phyloP scores from a whole-genome alignment of 805 yeast species.

The Cyberlindnera saturnus region DNA sequence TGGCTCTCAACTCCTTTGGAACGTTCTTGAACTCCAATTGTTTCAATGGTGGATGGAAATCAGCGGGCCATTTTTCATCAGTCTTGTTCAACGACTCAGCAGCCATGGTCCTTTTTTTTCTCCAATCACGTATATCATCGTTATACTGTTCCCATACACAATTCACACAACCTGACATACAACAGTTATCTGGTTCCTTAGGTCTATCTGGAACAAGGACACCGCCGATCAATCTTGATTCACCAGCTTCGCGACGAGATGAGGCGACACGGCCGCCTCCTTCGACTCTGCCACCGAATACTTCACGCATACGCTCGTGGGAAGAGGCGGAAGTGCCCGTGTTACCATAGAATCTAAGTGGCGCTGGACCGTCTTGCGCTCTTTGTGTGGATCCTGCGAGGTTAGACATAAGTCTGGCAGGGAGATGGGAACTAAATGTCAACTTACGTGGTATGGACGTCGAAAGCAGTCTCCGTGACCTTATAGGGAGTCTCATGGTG shows the following conservation, averaged over 20 bases:
- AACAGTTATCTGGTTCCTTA: slow-evolving; percentile 88
- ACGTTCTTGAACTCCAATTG: slow-evolving; percentile 35
- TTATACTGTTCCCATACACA: slow-evolving; percentile 95
- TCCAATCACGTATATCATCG: slow-evolving; percentile 87
- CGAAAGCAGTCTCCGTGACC: too few species aligned
- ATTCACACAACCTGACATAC: slow-evolving; percentile 95
- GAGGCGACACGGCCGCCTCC: slow-evolving; percentile 42
- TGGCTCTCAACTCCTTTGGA: slow-evolving; percentile 32
- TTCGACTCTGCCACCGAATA: slow-evolving; percentile 52
- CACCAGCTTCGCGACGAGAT: slow-evolving; percentile 23
- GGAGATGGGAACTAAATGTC: too few species aligned
- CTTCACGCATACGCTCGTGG: slow-evolving; percentile 41
- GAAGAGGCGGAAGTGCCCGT: slow-evolving; percentile 27
- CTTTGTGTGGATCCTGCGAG: too few species aligned
- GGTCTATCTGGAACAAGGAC: slow-evolving; percentile 80
- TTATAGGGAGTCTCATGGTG: too few species aligned
- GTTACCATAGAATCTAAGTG: slow-evolving; percentile 27
- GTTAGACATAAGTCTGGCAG: too few species aligned
- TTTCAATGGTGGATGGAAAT: slow-evolving; percentile 52
- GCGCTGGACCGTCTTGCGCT: background rate
- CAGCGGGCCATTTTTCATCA: slow-evolving; percentile 55
- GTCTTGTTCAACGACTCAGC: slow-evolving; percentile 38
- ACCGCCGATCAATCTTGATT: slow-evolving; percentile 43
- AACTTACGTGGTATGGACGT: too few species aligned
- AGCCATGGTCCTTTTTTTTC: slow-evolving; percentile 51